These are phyloP conservation scores for Aspergillus hancockii DNA, from an alignment of 495 filamentous ascomycete species.

Conservation along the genomic window DNA sequence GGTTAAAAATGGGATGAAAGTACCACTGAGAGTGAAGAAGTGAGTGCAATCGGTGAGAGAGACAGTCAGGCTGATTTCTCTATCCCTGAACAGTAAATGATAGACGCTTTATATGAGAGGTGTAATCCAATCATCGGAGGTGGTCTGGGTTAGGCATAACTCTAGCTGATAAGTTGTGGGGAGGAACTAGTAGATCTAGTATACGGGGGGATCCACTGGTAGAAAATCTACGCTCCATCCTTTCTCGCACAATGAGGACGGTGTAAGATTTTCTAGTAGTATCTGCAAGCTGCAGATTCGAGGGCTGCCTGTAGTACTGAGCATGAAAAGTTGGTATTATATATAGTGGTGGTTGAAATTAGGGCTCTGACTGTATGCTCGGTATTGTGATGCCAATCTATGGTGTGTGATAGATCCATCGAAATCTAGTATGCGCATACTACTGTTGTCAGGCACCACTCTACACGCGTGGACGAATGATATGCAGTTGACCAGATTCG, in stretches of 20 bases:
- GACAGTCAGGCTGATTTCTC: slow-evolving; percentile 9
- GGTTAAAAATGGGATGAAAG: neutral
- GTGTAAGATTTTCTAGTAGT: neutral
- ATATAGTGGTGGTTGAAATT: no score
- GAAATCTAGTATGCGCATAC: no score
- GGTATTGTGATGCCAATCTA: no score
- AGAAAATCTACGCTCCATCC: neutral
- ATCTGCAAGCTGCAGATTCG: neutral
- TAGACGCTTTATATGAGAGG: neutral
- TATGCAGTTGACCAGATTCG: neutral
- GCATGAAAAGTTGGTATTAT: no score
- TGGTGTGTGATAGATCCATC: neutral
- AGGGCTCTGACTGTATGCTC: no score
- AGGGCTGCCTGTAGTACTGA: no score
- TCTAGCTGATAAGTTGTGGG: slow-evolving; percentile 2
- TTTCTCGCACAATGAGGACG: neutral
- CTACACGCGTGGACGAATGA: neutral
- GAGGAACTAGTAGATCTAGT: neutral
- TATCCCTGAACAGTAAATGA: slow-evolving; percentile 8
- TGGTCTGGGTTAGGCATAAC: neutral
- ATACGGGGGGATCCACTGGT: neutral
- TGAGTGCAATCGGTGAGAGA: neutral
- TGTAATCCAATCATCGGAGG: neutral
- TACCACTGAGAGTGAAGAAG: neutral
- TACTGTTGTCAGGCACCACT: no score